Evolutionary conservation across 352 stramenopile species (phyloP).

Genomic region (Ophiocytium majus): DNA sequence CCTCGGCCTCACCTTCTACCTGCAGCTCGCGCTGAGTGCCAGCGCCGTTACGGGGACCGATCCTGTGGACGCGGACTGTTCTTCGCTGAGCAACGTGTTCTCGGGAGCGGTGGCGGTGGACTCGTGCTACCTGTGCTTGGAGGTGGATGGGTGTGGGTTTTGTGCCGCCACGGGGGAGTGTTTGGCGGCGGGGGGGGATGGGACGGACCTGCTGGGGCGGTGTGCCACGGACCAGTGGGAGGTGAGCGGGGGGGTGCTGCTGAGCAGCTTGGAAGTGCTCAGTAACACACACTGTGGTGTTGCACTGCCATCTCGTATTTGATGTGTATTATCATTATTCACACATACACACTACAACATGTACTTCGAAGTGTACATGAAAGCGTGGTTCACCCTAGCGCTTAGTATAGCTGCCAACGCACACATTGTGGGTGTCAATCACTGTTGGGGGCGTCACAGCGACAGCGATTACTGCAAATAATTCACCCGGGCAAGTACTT

Average conservation of each 20-base stretch:
- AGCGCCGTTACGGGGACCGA: constrained; percentile 35
- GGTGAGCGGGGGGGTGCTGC: neutral
- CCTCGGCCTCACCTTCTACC: constrained; percentile 47
- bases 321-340: no score
- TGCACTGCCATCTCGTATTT: no score
- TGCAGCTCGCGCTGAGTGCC: neutral
- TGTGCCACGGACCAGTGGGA: constrained; percentile 39
- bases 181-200: constrained; percentile 49
- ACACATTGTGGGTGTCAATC: no score
- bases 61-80: constrained; percentile 34
- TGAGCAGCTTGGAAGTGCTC: no score
- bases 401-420: no score
- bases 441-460: no score
- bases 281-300: no score
- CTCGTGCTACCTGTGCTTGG: constrained; percentile 63
- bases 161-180: constrained; percentile 41
- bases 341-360: no score
- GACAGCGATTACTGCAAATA: no score
- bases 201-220: constrained; percentile 17
- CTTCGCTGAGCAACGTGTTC: constrained; percentile 42
- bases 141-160: constrained; percentile 62
- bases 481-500: no score
- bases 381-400: no score
- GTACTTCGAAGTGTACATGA: no score
- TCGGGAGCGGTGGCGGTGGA: constrained; percentile 59